phyloP scores from a whole-genome alignment of 306 rosid species.

The Albizia julibrissin region DNA sequence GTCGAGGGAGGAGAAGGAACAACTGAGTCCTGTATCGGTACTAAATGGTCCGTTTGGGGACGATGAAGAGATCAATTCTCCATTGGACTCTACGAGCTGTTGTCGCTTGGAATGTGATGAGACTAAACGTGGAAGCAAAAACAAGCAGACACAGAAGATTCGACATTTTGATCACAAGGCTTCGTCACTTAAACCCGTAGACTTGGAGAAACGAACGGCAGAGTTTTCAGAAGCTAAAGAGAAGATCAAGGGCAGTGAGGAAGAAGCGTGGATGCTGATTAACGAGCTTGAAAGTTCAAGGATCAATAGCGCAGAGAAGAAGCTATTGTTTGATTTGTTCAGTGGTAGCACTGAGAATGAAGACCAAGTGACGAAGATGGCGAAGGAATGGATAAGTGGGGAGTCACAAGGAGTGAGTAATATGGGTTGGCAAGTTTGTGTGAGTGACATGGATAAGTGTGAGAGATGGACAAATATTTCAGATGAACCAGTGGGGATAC shows the following conservation, averaged over 20 bases:
- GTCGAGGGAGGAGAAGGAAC: conserved; percentile 68
- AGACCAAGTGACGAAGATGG: conserved; percentile 32
- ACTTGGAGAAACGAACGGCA: conserved; percentile 51
- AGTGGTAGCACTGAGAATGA: conserved; percentile 24
- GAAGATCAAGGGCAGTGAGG: conserved; percentile 1
- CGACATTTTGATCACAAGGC: conserved; percentile 40
- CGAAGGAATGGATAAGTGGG: conserved; percentile 62
- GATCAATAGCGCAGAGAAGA: conserved; percentile 41
- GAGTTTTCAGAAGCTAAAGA: conserved; percentile 16
- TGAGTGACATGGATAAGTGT: conserved; percentile 59
- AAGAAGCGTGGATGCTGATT: conserved; percentile 39
- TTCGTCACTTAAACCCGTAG: conserved; percentile 47
- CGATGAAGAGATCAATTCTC: conserved; percentile 52
- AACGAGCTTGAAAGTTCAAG: conserved; percentile 28
- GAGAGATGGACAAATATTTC: conserved; percentile 46
- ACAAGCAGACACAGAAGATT: conserved; percentile 45
- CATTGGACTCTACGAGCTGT: conserved; percentile 28
- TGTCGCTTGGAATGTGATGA: conserved; percentile 46
- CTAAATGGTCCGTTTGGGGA: conserved; percentile 76
- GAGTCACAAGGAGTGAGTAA: conserved; percentile 30
- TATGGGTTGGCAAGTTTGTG: conserved; percentile 60
- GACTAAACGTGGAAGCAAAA: conserved; percentile 42
- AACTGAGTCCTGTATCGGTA: conserved; percentile 81
- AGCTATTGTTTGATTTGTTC: conserved; percentile 60
- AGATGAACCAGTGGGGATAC: conserved; percentile 42